phyloP scores from a whole-genome alignment of 345 rosid genomes.

The Brassica carinata region DNA sequence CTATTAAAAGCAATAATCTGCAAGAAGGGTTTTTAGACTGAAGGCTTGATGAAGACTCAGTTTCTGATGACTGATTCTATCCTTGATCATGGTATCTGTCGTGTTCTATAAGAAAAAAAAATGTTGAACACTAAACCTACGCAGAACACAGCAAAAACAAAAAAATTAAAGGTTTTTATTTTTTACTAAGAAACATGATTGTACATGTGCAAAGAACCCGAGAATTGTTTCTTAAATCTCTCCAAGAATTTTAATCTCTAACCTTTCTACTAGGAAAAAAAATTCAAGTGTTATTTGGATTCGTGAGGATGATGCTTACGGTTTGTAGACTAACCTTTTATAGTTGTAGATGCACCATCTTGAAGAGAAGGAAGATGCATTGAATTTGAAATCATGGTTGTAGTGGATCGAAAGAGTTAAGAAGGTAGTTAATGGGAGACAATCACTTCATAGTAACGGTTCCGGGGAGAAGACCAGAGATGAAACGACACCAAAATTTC shows the following conservation, averaged over 20 bases:
- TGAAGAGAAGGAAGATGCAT: too few relatives aligned
- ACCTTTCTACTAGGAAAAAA: neutral
- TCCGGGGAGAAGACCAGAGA: too few relatives aligned
- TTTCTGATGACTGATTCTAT: conserved; percentile 50
- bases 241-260: neutral
- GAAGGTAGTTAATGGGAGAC: too few relatives aligned
- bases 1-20: conserved; percentile 81
- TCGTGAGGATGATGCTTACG: too few relatives aligned
- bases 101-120: conserved; percentile 51
- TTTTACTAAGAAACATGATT: neutral
- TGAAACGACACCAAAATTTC: too few relatives aligned
- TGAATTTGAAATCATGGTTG: too few relatives aligned
- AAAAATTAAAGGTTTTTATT: neutral
- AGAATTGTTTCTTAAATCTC: neutral
- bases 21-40: conserved; percentile 73
- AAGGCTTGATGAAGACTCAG: conserved; percentile 55
- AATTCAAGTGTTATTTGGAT: too few relatives aligned
- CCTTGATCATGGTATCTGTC: conserved; percentile 67
- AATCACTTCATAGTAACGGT: too few relatives aligned
- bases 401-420: too few relatives aligned
- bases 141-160: neutral
- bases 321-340: too few relatives aligned
- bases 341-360: too few relatives aligned
- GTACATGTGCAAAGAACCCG: neutral
- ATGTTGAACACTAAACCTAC: neutral